Conservation (phyloP, 768 basidiomycete genomes). For the Vishniacozyma victoriae region DNA sequence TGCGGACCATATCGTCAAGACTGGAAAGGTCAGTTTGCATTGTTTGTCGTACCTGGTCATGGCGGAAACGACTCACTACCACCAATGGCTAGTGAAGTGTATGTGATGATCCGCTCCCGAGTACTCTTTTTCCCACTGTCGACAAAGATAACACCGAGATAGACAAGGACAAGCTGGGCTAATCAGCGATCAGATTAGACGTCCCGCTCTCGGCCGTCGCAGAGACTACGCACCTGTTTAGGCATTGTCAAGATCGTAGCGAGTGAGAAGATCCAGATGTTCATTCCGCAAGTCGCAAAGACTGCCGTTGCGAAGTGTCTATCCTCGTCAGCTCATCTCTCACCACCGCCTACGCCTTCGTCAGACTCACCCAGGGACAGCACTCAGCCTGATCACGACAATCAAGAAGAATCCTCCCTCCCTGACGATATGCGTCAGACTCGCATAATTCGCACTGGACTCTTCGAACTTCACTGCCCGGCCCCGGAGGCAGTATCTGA, state of each 20-base stretch:
- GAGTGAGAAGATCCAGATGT: slow-evolving; percentile 38
- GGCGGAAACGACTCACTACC: slow-evolving; percentile 36
- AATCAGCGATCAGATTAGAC: neutral
- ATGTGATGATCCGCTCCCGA: slow-evolving; percentile 61
- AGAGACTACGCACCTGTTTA: slow-evolving; percentile 37
- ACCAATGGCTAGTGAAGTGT: slow-evolving; percentile 63
- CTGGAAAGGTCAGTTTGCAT: slow-evolving; percentile 4
- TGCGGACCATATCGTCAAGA: slow-evolving; percentile 52
- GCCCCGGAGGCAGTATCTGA: slow-evolving; percentile 34
- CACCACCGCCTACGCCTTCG: neutral
- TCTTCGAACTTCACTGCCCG: slow-evolving; percentile 42
- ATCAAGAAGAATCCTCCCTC: slow-evolving; percentile 48
- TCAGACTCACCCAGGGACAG: slow-evolving; percentile 44
- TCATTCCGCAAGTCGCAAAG: slow-evolving; percentile 44
- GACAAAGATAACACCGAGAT: slow-evolving; percentile 61
- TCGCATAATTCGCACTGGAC: slow-evolving; percentile 44
- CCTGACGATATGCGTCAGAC: slow-evolving; percentile 45
- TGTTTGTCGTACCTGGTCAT: neutral
- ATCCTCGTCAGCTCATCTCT: neutral
- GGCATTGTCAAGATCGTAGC: slow-evolving; percentile 39
- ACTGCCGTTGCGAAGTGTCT: slow-evolving; percentile 35
- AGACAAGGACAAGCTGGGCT: slow-evolving; percentile 74
- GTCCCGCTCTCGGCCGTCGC: neutral
- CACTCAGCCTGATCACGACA: slow-evolving; percentile 43
- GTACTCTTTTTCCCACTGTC: slow-evolving; percentile 45